Evolutionary conservation across 2,329 filamentous ascomycete species (phyloP), one percentile per base, ranked within the genome.

Genomic region (Beauveria caledonica): DNA sequence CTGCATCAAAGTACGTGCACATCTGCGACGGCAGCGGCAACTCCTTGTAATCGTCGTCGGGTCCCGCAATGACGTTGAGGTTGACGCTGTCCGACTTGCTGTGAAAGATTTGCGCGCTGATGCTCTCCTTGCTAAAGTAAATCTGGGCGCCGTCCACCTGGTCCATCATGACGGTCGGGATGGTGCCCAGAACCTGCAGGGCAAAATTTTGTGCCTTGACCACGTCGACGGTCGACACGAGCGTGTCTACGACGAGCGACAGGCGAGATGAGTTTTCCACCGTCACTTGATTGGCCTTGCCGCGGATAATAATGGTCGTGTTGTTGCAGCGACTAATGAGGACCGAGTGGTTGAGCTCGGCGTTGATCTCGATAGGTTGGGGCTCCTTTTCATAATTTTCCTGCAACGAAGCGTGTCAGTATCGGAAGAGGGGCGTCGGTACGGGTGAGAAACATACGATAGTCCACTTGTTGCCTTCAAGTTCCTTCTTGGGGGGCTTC

Each of bases 161-260:
- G 72, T 99, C 94, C 61, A 99, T 80, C 71, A 97, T 79, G 61
- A 97, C 82, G 2, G 93, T 96, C 1, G 94, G 94, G 15, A 96
- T 83, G 3, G 83, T 84, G 57, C 92, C 92, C 60, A 95, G 77
- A 57, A 99, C 89, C 75, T 97, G 92, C n/a, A 97, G 79, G 15
- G 92, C 92, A 71, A 99, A 96, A 73, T 94, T 96, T 67, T 89
- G 85, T 52, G 89, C 93, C 77, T 97, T 97, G 79, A 99, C 94
- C 25, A 96, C 89, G 70, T 99, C 94, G 60, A 99, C 85, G 36
- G 89, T 91, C 53, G 90, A 95, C 52, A 97, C 90, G 11, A 97
- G 85, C 1, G 86, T 90, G 68, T 97, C 93, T 58, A 97, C 83
- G 56, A 97, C 85, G 58, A 99, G 83, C 29, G 90, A 95, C 19